Base-by-base conservation (phyloP, 1,139 yeast species). In the Maudiozyma humilis region DNA sequence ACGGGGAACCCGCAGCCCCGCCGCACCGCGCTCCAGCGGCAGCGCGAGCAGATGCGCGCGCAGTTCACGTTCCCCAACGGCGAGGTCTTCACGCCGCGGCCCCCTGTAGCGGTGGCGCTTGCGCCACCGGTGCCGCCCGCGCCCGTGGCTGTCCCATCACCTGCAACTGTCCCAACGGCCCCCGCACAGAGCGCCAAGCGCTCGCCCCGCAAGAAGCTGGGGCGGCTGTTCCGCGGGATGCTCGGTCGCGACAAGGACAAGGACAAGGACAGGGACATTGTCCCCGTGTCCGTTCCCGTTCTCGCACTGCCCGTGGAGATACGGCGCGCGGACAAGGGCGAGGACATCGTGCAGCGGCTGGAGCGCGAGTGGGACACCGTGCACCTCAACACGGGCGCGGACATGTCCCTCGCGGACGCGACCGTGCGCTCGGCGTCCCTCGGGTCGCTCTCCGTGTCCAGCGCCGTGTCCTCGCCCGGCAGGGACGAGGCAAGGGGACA, bases 1-100 rank as follows among this genome's bases (percentile, higher is more conserved):
- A 13, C 14, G 27, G 13, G 25, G 4, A 40, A 36, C 18, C 36
- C 31, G 3, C 36, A 37, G 27, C 38, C 40, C n/a, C 32, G 54
- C 37, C 32, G 54, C 37, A 53, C 63, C 1, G 60, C 62, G 14
- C 59, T 51, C 42, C 62, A 60, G 41, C 31, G 50, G 32, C 63
- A 59, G 47, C 53, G 54, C 40, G 47, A 44, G 23, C 57, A 52
- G 40, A 60, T 60, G 65, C 51, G 52, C 44, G 46, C 36, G 7
- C 41, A 52, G 27, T 62, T 60, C 35, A 52, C 46, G 36, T 62
- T 62, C 41, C 57, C 62, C 1, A 62, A 62, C 47, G 65, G 65
- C 14, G 65, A 62, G 42, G 51, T 43, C 19, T 62, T 60, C 36
- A 59, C 62, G 3, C 65, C 65, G 32, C 55, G 55, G 36, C 44